Base-by-base conservation (phyloP, 805 yeast species). In the Candida silvicultrix region DNA sequence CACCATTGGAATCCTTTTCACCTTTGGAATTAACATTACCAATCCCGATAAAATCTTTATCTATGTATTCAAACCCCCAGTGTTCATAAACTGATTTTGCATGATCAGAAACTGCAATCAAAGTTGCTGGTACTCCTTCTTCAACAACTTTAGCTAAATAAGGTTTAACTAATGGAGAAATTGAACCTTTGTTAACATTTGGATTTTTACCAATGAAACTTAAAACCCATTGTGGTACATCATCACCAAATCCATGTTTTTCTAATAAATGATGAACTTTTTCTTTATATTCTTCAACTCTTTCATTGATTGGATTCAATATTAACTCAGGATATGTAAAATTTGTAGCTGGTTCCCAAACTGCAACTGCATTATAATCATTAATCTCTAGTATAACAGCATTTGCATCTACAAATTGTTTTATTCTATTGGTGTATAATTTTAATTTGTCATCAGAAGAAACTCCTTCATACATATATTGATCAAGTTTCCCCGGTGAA, bases 131-230 rank as follows among this genome's bases (percentile, higher is more conserved):
- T 10, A 46, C 16, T 2, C 47, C 46, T 39, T 54, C 46, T 14
- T 39, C 21, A n/a, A 25, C 34, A 8, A 56, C 54, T 18, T 52
- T 54, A 8, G 43, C 49, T 21, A 56, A 37, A 22, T 48, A 36
- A n/a, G 60, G 58, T 42, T 42, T 54, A 20, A 56, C 51, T 11
- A 56, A 48, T 9, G 46, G 43, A 37, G 54, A 50, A 1, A 48
- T 49, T 5, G 53, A 31, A 18, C 58, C 58, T 28, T 47, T 48
- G 18, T 32, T 32, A 3, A 32, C 18, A 15, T 15, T 32, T n/a
- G 35, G 35, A 10, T 32, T 10, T 32, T 32, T 32, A 32, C 35
- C 35, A n/a, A 32, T 15, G 6, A 7, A 12, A 7, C 15, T 16
- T 12, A 32, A 15, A 10, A 12, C 7, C 35, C 35, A 32, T 7